phyloP scores from a whole-genome alignment of 1,284 basidiomycete species.

The Xerocomus minutiporus region DNA sequence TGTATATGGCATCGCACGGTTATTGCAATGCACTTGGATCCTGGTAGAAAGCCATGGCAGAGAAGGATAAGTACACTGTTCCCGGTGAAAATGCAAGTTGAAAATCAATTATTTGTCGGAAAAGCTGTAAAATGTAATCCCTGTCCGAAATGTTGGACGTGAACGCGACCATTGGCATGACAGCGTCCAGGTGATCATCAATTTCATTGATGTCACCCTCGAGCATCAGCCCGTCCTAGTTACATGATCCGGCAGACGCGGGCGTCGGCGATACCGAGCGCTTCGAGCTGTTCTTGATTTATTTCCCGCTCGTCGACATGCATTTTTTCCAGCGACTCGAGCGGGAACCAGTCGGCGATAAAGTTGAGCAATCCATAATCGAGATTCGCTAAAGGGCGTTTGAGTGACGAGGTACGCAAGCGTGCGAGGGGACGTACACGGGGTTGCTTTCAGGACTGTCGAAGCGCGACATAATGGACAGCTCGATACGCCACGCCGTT shows the following conservation, averaged over 20 bases:
- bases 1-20: background rate
- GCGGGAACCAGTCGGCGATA: conserved; percentile 91
- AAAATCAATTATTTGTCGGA: background rate
- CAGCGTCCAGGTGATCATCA: background rate
- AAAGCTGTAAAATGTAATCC: background rate
- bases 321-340: conserved; percentile 76
- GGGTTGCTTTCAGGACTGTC: conserved; percentile 72
- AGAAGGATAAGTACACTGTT: background rate
- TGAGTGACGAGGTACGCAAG: background rate
- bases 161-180: background rate
- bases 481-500: conserved; percentile 72
- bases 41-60: background rate
- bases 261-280: conserved; percentile 50
- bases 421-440: conserved; percentile 37
- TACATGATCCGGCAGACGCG: conserved; percentile 36
- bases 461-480: conserved; percentile 87
- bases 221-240: background rate
- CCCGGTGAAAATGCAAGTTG: too few species aligned
- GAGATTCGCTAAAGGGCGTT: conserved; percentile 56
- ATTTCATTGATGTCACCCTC: background rate
- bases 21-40: background rate
- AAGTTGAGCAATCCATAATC: conserved; percentile 81
- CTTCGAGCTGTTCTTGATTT: conserved; percentile 64
- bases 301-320: conserved; percentile 77
- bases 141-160: background rate